These are phyloP conservation scores for Cinchona pubescens DNA, from an alignment of 257 asterid genomes.

Conservation along the genomic window DNA sequence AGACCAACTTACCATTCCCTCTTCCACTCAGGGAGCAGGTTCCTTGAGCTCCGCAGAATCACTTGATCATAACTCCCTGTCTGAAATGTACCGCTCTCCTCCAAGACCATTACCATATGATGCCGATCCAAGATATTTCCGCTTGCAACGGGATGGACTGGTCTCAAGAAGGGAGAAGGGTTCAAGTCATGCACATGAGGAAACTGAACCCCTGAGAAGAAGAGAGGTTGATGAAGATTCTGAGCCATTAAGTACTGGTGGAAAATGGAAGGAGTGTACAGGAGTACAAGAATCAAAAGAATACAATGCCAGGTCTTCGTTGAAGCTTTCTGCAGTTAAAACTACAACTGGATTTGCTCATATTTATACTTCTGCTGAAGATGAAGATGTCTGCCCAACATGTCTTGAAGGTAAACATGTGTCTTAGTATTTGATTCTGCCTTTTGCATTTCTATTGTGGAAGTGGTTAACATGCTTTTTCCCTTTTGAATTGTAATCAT, in stretches of 20 bases:
- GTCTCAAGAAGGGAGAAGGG: slow-evolving; percentile 82
- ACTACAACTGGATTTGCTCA: slow-evolving; percentile 52
- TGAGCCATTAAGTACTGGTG: slow-evolving; percentile 46
- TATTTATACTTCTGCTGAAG: slow-evolving; percentile 67
- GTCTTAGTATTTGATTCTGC: not conserved
- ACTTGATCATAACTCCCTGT: slow-evolving; percentile 69
- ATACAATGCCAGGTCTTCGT: slow-evolving; percentile 46
- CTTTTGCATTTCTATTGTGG: no score
- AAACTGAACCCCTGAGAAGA: slow-evolving; percentile 69
- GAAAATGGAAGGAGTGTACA: slow-evolving; percentile 56
- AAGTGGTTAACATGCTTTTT: no score
- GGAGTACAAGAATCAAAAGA: slow-evolving; percentile 59
- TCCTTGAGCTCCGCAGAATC: slow-evolving; percentile 54
- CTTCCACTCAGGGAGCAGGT: slow-evolving; percentile 54
- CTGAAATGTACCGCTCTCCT: slow-evolving; percentile 80
- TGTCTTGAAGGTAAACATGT: slow-evolving; percentile 85
- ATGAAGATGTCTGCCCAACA: slow-evolving; percentile 95
- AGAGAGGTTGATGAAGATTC: slow-evolving; percentile 60
- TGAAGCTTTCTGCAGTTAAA: slow-evolving; percentile 49
- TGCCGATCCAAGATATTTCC: slow-evolving; percentile 69
- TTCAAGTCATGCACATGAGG: slow-evolving; percentile 71
- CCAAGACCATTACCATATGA: slow-evolving; percentile 96
- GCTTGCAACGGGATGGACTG: slow-evolving; percentile 65
- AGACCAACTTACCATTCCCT: slow-evolving; percentile 52
- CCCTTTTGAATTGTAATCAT: no score